Percentiles rank a stretch among this genome's conserved stretches.
Evolutionary conservation across 116 monocot species (phyloP).

Genomic region (Trichopus zeylanicus): DNA sequence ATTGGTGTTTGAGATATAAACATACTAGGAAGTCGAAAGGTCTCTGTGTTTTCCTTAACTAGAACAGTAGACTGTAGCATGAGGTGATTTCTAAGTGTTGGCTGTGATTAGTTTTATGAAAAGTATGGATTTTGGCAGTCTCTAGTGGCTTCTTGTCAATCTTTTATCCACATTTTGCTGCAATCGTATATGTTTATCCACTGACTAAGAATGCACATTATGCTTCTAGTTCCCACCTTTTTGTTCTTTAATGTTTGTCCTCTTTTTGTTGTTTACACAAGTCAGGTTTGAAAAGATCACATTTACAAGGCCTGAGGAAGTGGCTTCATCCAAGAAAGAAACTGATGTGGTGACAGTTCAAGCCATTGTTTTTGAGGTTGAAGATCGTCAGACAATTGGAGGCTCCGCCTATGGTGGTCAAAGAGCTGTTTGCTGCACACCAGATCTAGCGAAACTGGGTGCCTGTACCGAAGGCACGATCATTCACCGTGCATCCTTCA

Average conservation of each 20-base stretch:
- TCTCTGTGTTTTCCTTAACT: too few relatives aligned
- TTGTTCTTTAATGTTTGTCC: background rate
- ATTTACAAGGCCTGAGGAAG: conserved; percentile 50
- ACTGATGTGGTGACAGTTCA: conserved; percentile 46
- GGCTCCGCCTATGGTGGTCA: conserved; percentile 93
- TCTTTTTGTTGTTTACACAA: conserved; percentile 2
- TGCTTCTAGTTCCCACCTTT: too few relatives aligned
- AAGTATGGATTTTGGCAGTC: too few relatives aligned
- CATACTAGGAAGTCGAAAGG: too few relatives aligned
- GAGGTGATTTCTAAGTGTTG: too few relatives aligned
- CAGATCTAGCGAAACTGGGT: conserved; percentile 82
- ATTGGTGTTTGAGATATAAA: too few relatives aligned
- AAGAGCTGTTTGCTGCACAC: conserved; percentile 81
- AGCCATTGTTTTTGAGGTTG: conserved; percentile 75
- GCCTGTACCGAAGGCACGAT: conserved; percentile 56
- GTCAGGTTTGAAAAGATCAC: conserved; percentile 71
- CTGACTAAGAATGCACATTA: too few relatives aligned
- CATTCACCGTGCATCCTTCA: conserved; percentile 52
- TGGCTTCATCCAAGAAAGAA: conserved; percentile 30
- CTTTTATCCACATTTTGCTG: too few relatives aligned
- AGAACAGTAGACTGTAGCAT: too few relatives aligned
- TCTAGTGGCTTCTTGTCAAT: too few relatives aligned
- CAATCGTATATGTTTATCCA: too few relatives aligned
- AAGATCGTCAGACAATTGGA: conserved; percentile 72
- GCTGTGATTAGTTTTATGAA: too few relatives aligned